Base-by-base conservation (phyloP, 140 eudicot genomes). In the Flaveria floridana region DNA sequence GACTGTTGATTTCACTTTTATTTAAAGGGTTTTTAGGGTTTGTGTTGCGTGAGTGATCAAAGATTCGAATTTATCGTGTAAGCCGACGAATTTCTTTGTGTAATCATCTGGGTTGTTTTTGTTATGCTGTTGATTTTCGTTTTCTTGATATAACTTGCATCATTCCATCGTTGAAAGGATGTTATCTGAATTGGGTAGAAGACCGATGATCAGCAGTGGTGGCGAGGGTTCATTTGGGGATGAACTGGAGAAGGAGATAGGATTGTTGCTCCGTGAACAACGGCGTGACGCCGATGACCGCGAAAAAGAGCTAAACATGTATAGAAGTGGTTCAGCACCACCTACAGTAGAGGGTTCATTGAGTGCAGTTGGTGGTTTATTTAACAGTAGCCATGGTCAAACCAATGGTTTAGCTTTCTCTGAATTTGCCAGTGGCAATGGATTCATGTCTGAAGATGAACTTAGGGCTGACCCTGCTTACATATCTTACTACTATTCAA, bases 281-380 rank as follows among this genome's bases (percentile, higher is more conserved):
- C 76, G 92, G 19, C 81, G 88, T 15, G 91, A 87, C 30, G 75
- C 90, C 19, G 96, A 94, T 87, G 97, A 91, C 78, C 91, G 77
- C 1, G 99, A 94, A 71, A 89, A 84, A 67, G 97, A 94, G 94
- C 83, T 94, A 10, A 91, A 91, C 76, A 67, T 90, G 82, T 94
- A 80, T 56, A 85, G 97, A 62, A 94, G 99, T 67, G 99, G 99
- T 30, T 94, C 99, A 14, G 99, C 99, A 39, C 99, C 99, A n/a
- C 97, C 99, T 6, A 94, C 99, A 16, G 90, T 94, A 11, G 97
- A 91, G 82, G 99, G 99, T 68, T 94, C 97, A 2, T 76, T 94
- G 63, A 94, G 83, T 84, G 99, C 99, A 11, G 97, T 88, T 51
- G 97, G 97, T 77, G 96, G 97, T 37, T 84, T 94, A 75, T 88